These are phyloP conservation scores for Lichtheimia hyalospora DNA, from an alignment of 371 early-diverging fungal species.

Conservation along the genomic window DNA sequence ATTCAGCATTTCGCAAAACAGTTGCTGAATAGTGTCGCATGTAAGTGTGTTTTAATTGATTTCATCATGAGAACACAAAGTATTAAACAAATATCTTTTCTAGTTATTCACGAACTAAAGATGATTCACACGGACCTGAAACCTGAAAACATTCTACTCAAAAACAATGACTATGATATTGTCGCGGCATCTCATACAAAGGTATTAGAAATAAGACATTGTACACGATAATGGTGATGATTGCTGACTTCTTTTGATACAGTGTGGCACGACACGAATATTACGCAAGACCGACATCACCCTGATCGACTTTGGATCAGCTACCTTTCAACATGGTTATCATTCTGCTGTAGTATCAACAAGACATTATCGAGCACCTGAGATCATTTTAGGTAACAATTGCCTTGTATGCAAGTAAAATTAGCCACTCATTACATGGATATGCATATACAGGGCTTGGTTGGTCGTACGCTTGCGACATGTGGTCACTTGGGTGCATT, in stretches of 20 bases:
- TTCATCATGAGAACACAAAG: background rate
- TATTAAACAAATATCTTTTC: slow-evolving; percentile 3
- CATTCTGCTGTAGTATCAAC: slow-evolving; percentile 90
- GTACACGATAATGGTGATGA: too few species aligned
- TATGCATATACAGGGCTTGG: slow-evolving; percentile 46
- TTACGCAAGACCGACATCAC: slow-evolving; percentile 78
- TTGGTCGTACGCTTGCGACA: slow-evolving; percentile 96
- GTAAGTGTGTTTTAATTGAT: slow-evolving; percentile 40
- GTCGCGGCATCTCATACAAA: slow-evolving; percentile 37
- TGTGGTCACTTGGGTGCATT: slow-evolving; percentile 98
- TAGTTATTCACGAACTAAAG: slow-evolving; percentile 79
- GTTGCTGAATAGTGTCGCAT: slow-evolving; percentile 73
- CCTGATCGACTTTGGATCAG: slow-evolving; percentile 94
- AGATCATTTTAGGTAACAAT: slow-evolving; percentile 89
- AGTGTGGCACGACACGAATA: slow-evolving; percentile 18
- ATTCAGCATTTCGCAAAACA: slow-evolving; percentile 84
- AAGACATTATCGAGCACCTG: slow-evolving; percentile 97
- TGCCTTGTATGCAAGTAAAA: slow-evolving; percentile 87
- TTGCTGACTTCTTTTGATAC: background rate
- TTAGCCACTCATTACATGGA: background rate
- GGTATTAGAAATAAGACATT: background rate
- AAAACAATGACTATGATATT: slow-evolving; percentile 91
- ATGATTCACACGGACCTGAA: slow-evolving; percentile 91
- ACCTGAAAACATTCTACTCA: slow-evolving; percentile 83
- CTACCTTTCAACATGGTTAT: slow-evolving; percentile 91